Conservation (phyloP, 768 basidiomycete genomes). For the Kwoniella dendrophila region DNA sequence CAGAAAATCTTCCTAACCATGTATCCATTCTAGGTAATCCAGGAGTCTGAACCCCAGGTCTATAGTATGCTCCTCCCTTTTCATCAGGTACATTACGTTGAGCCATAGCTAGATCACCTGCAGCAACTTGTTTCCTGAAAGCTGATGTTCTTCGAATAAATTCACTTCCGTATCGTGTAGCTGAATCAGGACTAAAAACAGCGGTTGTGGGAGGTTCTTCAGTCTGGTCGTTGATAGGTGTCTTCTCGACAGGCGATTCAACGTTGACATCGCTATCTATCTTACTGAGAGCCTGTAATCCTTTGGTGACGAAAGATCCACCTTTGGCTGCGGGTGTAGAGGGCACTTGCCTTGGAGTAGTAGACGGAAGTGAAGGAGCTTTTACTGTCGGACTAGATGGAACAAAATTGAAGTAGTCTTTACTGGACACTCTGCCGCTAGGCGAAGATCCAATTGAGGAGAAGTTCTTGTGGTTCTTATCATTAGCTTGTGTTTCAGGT, state of each 20-base stretch:
- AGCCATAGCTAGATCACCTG: slow-evolving; percentile 59
- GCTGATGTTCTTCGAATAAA: slow-evolving; percentile 38
- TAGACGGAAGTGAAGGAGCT: slow-evolving; percentile 45
- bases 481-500: slow-evolving; percentile 44
- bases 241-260: not conserved
- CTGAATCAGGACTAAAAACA: slow-evolving; percentile 42
- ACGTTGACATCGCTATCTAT: slow-evolving; percentile 6
- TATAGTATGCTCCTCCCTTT: slow-evolving; percentile 47
- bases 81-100: slow-evolving; percentile 30
- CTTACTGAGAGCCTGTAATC: slow-evolving; percentile 21
- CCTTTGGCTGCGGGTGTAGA: slow-evolving; percentile 32
- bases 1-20: slow-evolving; percentile 42
- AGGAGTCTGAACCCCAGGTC: slow-evolving; percentile 47
- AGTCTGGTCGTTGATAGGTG: not conserved
- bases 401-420: slow-evolving; percentile 56
- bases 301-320: not conserved
- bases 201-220: slow-evolving; percentile 17
- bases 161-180: slow-evolving; percentile 25
- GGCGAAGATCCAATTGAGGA: slow-evolving; percentile 17
- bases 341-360: slow-evolving; percentile 36
- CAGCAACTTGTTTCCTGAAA: slow-evolving; percentile 52
- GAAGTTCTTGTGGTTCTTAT: slow-evolving; percentile 8
- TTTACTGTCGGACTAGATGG: slow-evolving; percentile 44
- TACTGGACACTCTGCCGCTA: slow-evolving; percentile 24
- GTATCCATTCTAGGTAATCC: slow-evolving; percentile 53